Conservation (phyloP, 1,284 basidiomycete species). For the Apiotrichum laibachii region DNA sequence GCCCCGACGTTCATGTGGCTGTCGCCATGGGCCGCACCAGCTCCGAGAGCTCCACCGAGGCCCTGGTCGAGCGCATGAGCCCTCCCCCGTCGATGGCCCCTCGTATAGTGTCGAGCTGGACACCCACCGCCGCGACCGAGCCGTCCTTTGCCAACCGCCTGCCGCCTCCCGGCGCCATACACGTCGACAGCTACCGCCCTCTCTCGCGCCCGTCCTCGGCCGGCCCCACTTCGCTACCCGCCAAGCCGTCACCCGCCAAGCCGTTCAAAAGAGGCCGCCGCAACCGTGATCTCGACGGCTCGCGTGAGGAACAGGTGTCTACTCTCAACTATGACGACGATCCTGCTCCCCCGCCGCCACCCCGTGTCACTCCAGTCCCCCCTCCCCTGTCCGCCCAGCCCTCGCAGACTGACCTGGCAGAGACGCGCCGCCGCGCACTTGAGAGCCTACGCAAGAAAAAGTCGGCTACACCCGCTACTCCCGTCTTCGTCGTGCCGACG, state of each 20-base stretch:
- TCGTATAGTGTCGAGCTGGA: slow-evolving; percentile 14
- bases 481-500: neutral
- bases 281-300: slow-evolving; percentile 14
- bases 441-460: slow-evolving; percentile 33
- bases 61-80: slow-evolving; percentile 25
- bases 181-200: slow-evolving; percentile 8
- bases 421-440: slow-evolving; percentile 32
- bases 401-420: slow-evolving; percentile 27
- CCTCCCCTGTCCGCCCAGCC: neutral
- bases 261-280: neutral
- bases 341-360: neutral
- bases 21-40: slow-evolving; percentile 13
- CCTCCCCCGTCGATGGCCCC: slow-evolving; percentile 4
- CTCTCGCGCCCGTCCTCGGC: neutral
- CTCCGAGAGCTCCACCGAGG: slow-evolving; percentile 30
- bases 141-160: neutral
- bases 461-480: neutral
- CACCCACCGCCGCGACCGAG: neutral
- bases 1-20: slow-evolving; percentile 30
- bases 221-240: neutral
- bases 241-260: neutral
- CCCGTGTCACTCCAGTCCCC: neutral
- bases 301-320: neutral
- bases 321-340: slow-evolving; percentile 28
- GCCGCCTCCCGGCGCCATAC: neutral